phyloP scores from a whole-genome alignment of 768 basidiomycete genomes.

The Macrolepiota dolichaula region DNA sequence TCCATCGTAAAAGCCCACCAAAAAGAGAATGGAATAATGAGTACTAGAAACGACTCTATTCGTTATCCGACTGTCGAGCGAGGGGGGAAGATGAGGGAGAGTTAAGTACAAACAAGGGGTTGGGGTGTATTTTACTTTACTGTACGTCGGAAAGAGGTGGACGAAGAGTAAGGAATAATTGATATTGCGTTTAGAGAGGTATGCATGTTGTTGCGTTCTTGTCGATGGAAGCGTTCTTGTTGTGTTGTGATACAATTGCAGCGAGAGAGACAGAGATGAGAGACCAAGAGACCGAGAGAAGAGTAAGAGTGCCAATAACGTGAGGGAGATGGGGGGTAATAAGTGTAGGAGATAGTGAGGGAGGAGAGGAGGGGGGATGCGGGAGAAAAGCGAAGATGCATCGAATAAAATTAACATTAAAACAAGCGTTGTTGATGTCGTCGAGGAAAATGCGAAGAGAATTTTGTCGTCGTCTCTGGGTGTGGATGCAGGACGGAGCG shows the following conservation, averaged over 20 bases:
- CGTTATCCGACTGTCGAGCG: background rate
- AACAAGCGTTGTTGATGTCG: background rate
- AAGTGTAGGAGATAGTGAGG: background rate
- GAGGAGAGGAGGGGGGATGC: background rate
- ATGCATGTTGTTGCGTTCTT: background rate
- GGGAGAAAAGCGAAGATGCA: slow-evolving; percentile 2
- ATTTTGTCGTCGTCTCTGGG: background rate
- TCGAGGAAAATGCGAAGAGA: background rate
- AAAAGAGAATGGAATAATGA: background rate
- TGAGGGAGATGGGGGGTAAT: background rate
- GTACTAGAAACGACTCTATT: background rate
- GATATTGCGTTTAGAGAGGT: background rate
- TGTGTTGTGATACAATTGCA: slow-evolving; percentile 5
- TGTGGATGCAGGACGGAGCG: too few species aligned
- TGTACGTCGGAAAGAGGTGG: background rate
- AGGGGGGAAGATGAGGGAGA: background rate
- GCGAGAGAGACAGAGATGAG: background rate
- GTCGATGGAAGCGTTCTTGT: background rate
- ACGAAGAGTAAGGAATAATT: background rate
- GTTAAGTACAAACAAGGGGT: background rate
- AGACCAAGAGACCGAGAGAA: background rate
- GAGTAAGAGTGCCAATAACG: background rate
- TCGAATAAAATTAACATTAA: slow-evolving; percentile 6
- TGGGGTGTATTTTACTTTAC: background rate
- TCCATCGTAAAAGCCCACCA: slow-evolving; percentile 1